These are phyloP conservation scores for Eremochloa ophiuroides DNA, from an alignment of 176 grass and related monocot species.

Conservation along the genomic window DNA sequence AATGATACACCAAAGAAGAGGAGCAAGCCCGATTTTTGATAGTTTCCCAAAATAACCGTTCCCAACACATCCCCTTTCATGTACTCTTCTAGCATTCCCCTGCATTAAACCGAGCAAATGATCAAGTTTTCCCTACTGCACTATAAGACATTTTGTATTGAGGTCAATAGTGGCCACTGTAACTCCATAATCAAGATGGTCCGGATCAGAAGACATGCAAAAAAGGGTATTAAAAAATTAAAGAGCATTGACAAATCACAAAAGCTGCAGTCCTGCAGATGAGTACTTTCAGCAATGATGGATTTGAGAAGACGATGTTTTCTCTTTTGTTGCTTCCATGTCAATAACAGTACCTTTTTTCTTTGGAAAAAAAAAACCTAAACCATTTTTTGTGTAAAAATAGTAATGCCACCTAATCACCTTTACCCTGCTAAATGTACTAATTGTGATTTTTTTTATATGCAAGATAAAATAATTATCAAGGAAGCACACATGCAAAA, in stretches of 20 bases:
- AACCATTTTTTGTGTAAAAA: not conserved
- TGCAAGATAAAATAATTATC: not conserved
- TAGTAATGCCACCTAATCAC: not conserved
- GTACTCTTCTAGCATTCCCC: conserved; percentile 93
- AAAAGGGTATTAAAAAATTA: conserved; percentile 14
- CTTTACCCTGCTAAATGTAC: not conserved
- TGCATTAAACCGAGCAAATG: conserved; percentile 41
- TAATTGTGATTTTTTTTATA: not conserved
- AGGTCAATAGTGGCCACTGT: not conserved
- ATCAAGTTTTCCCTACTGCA: not conserved
- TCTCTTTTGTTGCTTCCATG: not conserved
- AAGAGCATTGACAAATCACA: conserved; percentile 11
- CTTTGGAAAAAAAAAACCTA: not conserved
- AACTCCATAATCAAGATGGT: conserved; percentile 7
- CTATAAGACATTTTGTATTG: conserved; percentile 1
- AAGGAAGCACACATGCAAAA: not conserved
- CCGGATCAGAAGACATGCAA: not conserved
- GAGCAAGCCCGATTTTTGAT: conserved; percentile 83
- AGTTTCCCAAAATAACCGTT: conserved; percentile 57
- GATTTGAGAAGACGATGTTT: not conserved
- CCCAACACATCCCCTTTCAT: conserved; percentile 63
- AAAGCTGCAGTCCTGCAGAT: not conserved
- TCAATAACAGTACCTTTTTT: not conserved
- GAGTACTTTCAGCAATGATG: not conserved
- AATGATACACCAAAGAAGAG: conserved; percentile 79